Conservation (phyloP, 257 asterid genomes). For the Salvia hispanica region DNA sequence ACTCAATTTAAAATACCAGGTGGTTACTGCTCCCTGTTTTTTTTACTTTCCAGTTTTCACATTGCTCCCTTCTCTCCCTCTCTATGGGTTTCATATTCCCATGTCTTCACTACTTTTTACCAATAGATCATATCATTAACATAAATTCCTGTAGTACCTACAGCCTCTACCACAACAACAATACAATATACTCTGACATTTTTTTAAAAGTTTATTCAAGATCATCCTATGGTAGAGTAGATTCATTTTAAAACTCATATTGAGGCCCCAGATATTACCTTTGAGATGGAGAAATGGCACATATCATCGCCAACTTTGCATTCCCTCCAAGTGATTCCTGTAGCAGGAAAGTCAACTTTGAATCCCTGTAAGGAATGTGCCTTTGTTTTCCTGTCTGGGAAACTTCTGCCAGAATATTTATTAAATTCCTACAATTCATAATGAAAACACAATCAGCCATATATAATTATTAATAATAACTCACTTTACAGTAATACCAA, state of each 20-base stretch:
- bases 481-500: constrained; percentile 11
- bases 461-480: neutral
- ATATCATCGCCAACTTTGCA: constrained; percentile 96
- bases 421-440: constrained; percentile 72
- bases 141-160: neutral
- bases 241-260: constrained; percentile 15
- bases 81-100: neutral
- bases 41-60: neutral
- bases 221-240: constrained; percentile 4
- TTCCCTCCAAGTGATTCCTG: constrained; percentile 99
- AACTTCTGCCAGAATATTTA: constrained; percentile 93
- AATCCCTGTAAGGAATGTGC: constrained; percentile 97
- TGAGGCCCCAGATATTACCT: constrained; percentile 50
- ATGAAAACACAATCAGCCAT: constrained; percentile 33
- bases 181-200: neutral
- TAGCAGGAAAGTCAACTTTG: constrained; percentile 90
- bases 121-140: constrained; percentile 1
- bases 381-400: constrained; percentile 95
- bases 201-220: neutral
- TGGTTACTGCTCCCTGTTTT: neutral
- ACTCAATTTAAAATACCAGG: constrained; percentile 2
- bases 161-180: neutral
- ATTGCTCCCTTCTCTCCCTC: neutral
- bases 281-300: constrained; percentile 90
- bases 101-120: neutral